These are phyloP conservation scores for Schwanniomyces pseudopolymorphus DNA, from an alignment of 805 yeast genomes.

Conservation along the genomic window DNA sequence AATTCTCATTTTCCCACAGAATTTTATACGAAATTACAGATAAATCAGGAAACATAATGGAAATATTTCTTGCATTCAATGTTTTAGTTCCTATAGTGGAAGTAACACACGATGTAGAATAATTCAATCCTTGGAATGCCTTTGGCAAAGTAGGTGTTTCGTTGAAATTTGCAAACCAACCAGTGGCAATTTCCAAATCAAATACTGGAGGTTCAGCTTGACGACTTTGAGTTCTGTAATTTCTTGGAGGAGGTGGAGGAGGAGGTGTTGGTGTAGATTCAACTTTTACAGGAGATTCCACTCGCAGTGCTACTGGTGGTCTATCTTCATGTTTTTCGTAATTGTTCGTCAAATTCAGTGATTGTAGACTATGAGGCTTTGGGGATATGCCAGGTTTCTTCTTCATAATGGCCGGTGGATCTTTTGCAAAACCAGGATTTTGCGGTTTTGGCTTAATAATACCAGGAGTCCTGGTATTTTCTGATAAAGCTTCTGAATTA, in stretches of 20 bases:
- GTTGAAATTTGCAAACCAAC: slow-evolving; percentile 45
- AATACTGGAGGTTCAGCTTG: slow-evolving; percentile 30
- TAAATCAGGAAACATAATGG: slow-evolving; percentile 43
- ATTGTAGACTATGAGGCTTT: neutral
- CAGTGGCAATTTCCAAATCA: slow-evolving; percentile 42
- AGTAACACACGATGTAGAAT: slow-evolving; percentile 19
- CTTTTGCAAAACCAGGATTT: neutral
- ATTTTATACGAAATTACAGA: slow-evolving; percentile 35
- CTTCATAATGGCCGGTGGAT: neutral
- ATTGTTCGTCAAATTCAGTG: neutral
- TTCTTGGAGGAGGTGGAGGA: slow-evolving; percentile 31
- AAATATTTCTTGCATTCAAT: slow-evolving; percentile 24
- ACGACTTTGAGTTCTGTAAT: slow-evolving; percentile 13
- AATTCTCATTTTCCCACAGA: slow-evolving; percentile 36
- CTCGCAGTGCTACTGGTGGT: neutral
- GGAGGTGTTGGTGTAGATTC: slow-evolving; percentile 17
- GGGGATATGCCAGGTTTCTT: neutral
- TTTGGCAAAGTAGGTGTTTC: slow-evolving; percentile 32
- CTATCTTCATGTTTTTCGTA: neutral
- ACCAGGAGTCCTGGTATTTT: no score
- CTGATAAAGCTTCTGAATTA: neutral
- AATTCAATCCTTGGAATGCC: slow-evolving; percentile 36
- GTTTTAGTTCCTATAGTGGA: slow-evolving; percentile 12
- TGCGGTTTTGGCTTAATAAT: neutral
- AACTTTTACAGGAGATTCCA: neutral